Conservation (phyloP, 1,139 yeast genomes). For the Magnusiomyces paraingens region DNA sequence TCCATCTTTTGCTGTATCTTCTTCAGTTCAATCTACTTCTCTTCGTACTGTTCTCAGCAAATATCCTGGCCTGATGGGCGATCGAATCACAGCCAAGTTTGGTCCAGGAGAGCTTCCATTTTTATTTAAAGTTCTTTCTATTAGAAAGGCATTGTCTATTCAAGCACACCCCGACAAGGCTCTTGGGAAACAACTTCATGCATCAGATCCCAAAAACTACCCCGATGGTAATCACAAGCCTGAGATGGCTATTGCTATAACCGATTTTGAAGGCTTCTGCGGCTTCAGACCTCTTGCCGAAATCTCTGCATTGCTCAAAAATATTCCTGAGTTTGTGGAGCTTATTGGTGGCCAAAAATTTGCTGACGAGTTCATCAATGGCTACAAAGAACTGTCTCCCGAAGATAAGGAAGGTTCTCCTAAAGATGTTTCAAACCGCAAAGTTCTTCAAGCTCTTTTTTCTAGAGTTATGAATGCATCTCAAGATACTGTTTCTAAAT, state of each 20-base stretch:
- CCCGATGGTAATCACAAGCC: conserved; percentile 99
- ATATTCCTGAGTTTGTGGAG: conserved; percentile 67
- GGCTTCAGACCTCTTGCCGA: conserved; percentile 90
- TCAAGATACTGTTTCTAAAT: conserved; percentile 45
- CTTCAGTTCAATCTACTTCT: conserved; percentile 30
- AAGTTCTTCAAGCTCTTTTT: conserved; percentile 66
- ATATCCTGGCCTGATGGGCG: conserved; percentile 55
- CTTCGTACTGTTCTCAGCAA: conserved; percentile 59
- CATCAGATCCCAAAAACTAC: conserved; percentile 81
- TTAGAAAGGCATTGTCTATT: conserved; percentile 84
- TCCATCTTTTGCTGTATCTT: conserved; percentile 61
- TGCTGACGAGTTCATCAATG: conserved; percentile 42
- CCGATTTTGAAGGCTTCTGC: conserved; percentile 94
- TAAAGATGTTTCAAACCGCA: conserved; percentile 42
- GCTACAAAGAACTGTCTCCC: conserved; percentile 34
- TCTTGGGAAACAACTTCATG: conserved; percentile 69
- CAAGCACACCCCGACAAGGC: conserved; percentile 97
- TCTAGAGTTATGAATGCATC: conserved; percentile 75
- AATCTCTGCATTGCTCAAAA: conserved; percentile 57
- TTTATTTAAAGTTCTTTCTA: conserved; percentile 86
- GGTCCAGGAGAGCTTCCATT: conserved; percentile 79
- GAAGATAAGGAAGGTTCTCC: conserved; percentile 43
- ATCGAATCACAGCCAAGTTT: conserved; percentile 55
- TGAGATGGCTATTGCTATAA: conserved; percentile 97
- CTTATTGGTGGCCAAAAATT: conserved; percentile 57